These are phyloP conservation scores for Brasilioporus rufonigricans DNA, from an alignment of 768 basidiomycete genomes.

Conservation along the genomic window DNA sequence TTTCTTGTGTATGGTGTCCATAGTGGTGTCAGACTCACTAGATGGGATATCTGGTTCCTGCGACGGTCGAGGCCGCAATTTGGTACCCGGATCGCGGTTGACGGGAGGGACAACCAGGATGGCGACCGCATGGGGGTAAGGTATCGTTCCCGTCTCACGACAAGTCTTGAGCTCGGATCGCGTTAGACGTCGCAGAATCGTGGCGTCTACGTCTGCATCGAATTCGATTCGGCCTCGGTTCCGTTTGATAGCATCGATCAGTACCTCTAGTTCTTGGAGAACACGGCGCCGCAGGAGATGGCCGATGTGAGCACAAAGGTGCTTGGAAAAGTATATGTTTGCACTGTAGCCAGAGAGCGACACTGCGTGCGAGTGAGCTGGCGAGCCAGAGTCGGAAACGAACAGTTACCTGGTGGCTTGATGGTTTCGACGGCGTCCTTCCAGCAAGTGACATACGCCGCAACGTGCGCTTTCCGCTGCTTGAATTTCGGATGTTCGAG, in stretches of 20 bases:
- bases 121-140: slow-evolving; percentile 57
- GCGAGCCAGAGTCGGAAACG: neutral
- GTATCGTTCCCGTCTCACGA: slow-evolving; percentile 44
- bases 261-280: slow-evolving; percentile 69
- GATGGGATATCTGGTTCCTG: slow-evolving; percentile 35
- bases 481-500: slow-evolving; percentile 65
- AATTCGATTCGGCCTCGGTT: neutral
- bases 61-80: slow-evolving; percentile 40
- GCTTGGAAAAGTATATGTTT: slow-evolving; percentile 37
- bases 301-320: slow-evolving; percentile 53
- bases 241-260: slow-evolving; percentile 36
- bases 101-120: slow-evolving; percentile 67
- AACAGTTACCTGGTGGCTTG: slow-evolving; percentile 37
- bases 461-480: slow-evolving; percentile 42
- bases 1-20: slow-evolving; percentile 7
- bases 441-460: slow-evolving; percentile 60
- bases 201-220: slow-evolving; percentile 22
- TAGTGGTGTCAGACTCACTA: slow-evolving; percentile 1
- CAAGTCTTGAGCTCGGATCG: slow-evolving; percentile 55
- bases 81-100: slow-evolving; percentile 50
- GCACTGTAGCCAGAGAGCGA: slow-evolving; percentile 27
- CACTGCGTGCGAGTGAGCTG: slow-evolving; percentile 12
- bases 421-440: slow-evolving; percentile 42
- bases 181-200: slow-evolving; percentile 63
- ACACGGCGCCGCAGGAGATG: slow-evolving; percentile 71